These are phyloP conservation scores for Backusella morwellensis DNA, from an alignment of 192 early-diverging fungal genomes.

Conservation along the genomic window DNA sequence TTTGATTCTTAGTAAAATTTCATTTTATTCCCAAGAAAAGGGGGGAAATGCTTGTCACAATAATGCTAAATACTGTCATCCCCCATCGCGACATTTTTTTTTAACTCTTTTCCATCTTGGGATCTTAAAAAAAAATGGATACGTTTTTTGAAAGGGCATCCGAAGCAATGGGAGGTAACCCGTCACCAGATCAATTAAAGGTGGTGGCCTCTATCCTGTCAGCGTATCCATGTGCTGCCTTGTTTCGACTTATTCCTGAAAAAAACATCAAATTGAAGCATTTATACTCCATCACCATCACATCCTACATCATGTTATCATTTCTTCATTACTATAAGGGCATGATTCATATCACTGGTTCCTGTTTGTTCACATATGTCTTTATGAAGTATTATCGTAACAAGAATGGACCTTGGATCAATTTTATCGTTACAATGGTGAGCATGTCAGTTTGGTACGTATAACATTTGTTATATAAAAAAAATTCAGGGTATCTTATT, in stretches of 20 bases:
- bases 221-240: conserved; percentile 54
- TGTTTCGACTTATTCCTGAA: conserved; percentile 54
- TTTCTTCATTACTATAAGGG: conserved; percentile 62
- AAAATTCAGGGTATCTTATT: neutral
- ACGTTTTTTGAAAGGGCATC: conserved; percentile 14
- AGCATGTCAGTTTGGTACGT: conserved; percentile 66
- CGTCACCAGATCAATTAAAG: conserved; percentile 60
- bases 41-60: neutral
- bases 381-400: conserved; percentile 48
- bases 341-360: conserved; percentile 50
- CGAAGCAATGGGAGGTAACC: conserved; percentile 21
- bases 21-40: neutral
- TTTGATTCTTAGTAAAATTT: neutral
- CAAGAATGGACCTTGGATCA: conserved; percentile 52
- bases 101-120: neutral
- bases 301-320: conserved; percentile 49
- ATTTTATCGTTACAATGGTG: conserved; percentile 61
- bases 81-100: neutral
- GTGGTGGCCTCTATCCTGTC: conserved; percentile 53
- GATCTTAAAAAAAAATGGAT: neutral
- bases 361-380: conserved; percentile 50
- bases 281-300: conserved; percentile 54
- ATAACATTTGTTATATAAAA: neutral
- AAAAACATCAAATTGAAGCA: conserved; percentile 47
- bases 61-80: neutral